phyloP scores from a whole-genome alignment of 2,329 filamentous ascomycete genomes.

The Colletotrichum zoysiae region DNA sequence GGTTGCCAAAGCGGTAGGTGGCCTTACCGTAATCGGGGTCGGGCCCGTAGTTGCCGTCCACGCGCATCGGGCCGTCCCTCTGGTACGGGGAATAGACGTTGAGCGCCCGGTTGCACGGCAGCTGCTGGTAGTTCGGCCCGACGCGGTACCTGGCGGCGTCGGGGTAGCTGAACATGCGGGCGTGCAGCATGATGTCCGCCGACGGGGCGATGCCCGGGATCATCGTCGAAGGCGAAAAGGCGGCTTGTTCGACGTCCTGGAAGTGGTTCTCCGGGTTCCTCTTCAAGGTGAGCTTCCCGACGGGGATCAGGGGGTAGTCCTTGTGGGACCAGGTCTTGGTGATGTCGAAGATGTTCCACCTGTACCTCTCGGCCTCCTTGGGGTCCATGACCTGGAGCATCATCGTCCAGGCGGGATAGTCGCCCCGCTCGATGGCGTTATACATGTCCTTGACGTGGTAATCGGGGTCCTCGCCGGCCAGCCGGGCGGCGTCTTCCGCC shows the following conservation, averaged over 20 bases:
- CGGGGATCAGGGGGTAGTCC: slow-evolving; percentile 60
- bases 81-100: slow-evolving; percentile 46
- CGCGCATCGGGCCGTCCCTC: slow-evolving; percentile 45
- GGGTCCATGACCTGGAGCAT: slow-evolving; percentile 68
- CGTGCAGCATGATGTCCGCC: slow-evolving; percentile 61
- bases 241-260: slow-evolving; percentile 63
- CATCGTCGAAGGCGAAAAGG: slow-evolving; percentile 63
- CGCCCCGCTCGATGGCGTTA: slow-evolving; percentile 56
- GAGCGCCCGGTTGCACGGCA: slow-evolving; percentile 52
- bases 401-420: slow-evolving; percentile 64
- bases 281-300: slow-evolving; percentile 66
- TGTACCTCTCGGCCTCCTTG: slow-evolving; percentile 60
- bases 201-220: slow-evolving; percentile 63
- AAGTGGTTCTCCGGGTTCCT: slow-evolving; percentile 63
- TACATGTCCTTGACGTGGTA: slow-evolving; percentile 54
- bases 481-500: slow-evolving; percentile 51
- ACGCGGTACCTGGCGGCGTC: slow-evolving; percentile 65
- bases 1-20: too few species aligned
- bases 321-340: slow-evolving; percentile 67
- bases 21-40: slow-evolving; percentile 45
- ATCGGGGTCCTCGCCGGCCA: slow-evolving; percentile 64
- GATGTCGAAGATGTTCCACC: slow-evolving; percentile 66
- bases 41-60: slow-evolving; percentile 47
- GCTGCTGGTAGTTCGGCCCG: slow-evolving; percentile 64
- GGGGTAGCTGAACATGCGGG: slow-evolving; percentile 62